These are phyloP conservation scores for Huntiella savannae DNA, from an alignment of 2,329 filamentous ascomycete genomes.

Conservation along the genomic window DNA sequence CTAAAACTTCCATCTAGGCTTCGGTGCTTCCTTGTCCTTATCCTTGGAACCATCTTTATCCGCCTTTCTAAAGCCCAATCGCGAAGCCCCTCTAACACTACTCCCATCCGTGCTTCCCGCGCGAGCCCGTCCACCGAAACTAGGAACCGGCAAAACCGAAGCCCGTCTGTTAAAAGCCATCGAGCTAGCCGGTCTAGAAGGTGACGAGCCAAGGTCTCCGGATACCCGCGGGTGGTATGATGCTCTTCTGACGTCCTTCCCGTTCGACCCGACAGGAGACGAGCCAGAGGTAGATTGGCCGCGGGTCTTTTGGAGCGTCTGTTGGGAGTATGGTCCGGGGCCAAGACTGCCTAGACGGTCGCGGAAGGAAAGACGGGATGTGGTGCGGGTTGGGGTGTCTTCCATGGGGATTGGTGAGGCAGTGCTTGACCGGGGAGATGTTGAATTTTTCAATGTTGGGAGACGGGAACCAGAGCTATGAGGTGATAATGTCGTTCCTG, in stretches of 20 bases:
- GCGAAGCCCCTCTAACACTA: slow-evolving; percentile 21
- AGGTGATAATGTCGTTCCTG: slow-evolving; percentile 24
- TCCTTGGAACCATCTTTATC: slow-evolving; percentile 13
- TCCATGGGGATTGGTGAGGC: slow-evolving; percentile 27
- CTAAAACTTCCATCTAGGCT: slow-evolving; percentile 31
- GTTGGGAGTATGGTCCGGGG: slow-evolving; percentile 29
- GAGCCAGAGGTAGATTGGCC: slow-evolving; percentile 23
- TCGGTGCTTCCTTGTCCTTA: slow-evolving; percentile 20
- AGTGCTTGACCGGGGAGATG: slow-evolving; percentile 22
- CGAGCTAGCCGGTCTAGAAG: slow-evolving; percentile 35
- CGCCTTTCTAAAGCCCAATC: slow-evolving; percentile 24
- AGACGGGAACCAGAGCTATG: slow-evolving; percentile 24
- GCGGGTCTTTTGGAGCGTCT: slow-evolving; percentile 27
- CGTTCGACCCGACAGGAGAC: neutral
- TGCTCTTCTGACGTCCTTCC: slow-evolving; percentile 25
- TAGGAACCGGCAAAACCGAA: slow-evolving; percentile 34
- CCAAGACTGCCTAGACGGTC: slow-evolving; percentile 29
- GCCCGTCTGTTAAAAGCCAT: slow-evolving; percentile 29
- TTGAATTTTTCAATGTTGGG: slow-evolving; percentile 28
- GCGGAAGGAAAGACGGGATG: slow-evolving; percentile 32
- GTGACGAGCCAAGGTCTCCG: slow-evolving; percentile 1
- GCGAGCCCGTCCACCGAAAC: slow-evolving; percentile 17
- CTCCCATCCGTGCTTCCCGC: slow-evolving; percentile 20
- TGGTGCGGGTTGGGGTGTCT: slow-evolving; percentile 26
- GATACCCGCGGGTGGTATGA: slow-evolving; percentile 30